Evolutionary conservation across 2,329 filamentous ascomycete genomes (phyloP).

Genomic region (Pseudogymnoascus sp.): DNA sequence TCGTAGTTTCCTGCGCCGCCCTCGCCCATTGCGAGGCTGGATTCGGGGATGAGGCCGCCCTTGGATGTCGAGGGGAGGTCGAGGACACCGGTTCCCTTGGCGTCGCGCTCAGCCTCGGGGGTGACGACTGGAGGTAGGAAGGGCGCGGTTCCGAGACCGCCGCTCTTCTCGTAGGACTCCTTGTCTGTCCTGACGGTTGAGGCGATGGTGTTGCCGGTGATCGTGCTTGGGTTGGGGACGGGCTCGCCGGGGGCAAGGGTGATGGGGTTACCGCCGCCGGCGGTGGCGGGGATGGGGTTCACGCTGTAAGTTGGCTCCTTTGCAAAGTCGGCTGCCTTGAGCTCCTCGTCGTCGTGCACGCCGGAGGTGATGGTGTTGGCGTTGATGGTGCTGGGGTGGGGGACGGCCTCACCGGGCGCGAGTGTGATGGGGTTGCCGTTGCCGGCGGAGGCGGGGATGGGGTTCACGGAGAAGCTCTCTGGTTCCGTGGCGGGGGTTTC

Average conservation of each 20-base stretch:
- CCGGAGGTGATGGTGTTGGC: constrained; percentile 53
- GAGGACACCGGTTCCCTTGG: constrained; percentile 31
- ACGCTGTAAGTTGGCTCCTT: constrained; percentile 43
- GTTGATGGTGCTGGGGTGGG: constrained; percentile 56
- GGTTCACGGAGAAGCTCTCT: constrained; percentile 44
- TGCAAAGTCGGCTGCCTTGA: constrained; percentile 45
- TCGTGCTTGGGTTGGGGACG: constrained; percentile 56
- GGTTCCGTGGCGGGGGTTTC: constrained; percentile 51
- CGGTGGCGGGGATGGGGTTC: constrained; percentile 53
- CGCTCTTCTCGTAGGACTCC: constrained; percentile 77
- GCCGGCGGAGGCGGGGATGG: constrained; percentile 53
- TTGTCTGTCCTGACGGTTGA: constrained; percentile 69
- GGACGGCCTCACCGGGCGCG: constrained; percentile 71
- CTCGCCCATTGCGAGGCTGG: constrained; percentile 58
- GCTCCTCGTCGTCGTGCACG: constrained; percentile 72
- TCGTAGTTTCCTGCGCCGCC: constrained; percentile 40
- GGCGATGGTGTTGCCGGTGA: constrained; percentile 61
- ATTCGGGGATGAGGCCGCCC: constrained; percentile 66
- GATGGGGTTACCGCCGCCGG: constrained; percentile 68
- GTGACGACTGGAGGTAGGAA: constrained; percentile 31
- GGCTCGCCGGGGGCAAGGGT: constrained; percentile 70
- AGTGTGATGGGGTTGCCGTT: constrained; percentile 74
- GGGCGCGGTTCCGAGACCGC: constrained; percentile 39
- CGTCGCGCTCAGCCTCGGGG: constrained; percentile 29
- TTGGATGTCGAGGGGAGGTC: constrained; percentile 47